Evolutionary conservation across 495 filamentous ascomycete species (phyloP), one percentile per base, ranked within the genome.

Genomic region (Hyaloscypha variabilis): DNA sequence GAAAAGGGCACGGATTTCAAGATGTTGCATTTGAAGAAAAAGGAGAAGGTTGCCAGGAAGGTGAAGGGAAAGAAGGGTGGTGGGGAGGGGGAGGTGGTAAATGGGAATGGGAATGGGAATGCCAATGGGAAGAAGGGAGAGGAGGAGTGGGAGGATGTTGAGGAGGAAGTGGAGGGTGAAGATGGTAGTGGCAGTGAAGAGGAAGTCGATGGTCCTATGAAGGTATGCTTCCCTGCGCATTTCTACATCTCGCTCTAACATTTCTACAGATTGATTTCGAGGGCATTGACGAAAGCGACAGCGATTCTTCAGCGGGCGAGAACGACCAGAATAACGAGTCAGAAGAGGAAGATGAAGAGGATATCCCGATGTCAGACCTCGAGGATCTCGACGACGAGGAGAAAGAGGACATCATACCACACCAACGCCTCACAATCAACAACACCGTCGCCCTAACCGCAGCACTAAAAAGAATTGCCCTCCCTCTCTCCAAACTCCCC

Each of bases 401-500:
- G 65, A 89, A 87, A 69, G 92, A 90, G 67, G 94, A 97, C 70
- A 79, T 96, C 8, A 83, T 95, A 58, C 90, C 93, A 21, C 89
- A 96, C 76, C 92, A 95, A 73, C 92, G 94, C 68, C 88, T 97
- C 67, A 97, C 93, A 52, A 97, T 97, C 80, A 97, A 99, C 83
- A 99, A 99, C 81, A 92, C 91, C 58, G 78, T 91, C 62, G 95
- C 92, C 24, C 91, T 99, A 39, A 86, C 82, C 62, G 78, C 88
- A 65, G 85, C 91, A 30, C 82, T 93, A 61, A 90, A 89, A 70
- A 91, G 92, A 71, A 93, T 99, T 72, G 80, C 54, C 75, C 91
- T 67, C 85, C 91, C 62, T 82, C 81, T 84, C 24, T 75, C 77
- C 6, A 81, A 78, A 29, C 57, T 84, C 8, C 66, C 78, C 2